Evolutionary conservation across 192 early-diverging fungal species (phyloP).

Genomic region (Coemansia sp.): DNA sequence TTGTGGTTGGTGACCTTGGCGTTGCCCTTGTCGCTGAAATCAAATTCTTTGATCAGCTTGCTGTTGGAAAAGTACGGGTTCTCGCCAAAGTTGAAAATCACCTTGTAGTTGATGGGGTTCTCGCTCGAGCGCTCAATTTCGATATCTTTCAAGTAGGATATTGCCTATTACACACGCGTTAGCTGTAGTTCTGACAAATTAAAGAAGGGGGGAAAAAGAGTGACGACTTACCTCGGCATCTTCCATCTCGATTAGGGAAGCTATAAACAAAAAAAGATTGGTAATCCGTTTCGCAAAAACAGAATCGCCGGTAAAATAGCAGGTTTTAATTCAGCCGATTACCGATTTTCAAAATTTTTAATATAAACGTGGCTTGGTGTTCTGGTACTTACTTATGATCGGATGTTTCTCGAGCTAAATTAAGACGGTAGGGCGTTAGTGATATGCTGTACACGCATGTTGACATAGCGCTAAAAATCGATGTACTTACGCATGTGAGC

Average conservation of each 20-base stretch:
- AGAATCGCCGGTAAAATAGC: slow-evolving; percentile 6
- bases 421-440: background rate
- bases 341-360: background rate
- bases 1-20: slow-evolving; percentile 53
- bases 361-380: background rate
- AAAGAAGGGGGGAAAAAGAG: no score
- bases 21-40: slow-evolving; percentile 60
- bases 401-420: slow-evolving; percentile 52
- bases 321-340: slow-evolving; percentile 1
- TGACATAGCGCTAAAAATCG: background rate
- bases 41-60: slow-evolving; percentile 57
- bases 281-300: slow-evolving; percentile 18
- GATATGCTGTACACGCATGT: background rate
- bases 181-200: background rate
- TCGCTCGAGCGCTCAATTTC: slow-evolving; percentile 47
- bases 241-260: slow-evolving; percentile 54
- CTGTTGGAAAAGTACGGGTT: slow-evolving; percentile 59
- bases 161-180: slow-evolving; percentile 36
- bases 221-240: slow-evolving; percentile 37
- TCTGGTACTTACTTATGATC: slow-evolving; percentile 46
- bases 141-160: slow-evolving; percentile 88
- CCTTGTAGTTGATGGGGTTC: slow-evolving; percentile 56
- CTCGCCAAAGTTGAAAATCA: slow-evolving; percentile 56
- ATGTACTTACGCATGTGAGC: slow-evolving; percentile 53
- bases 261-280: slow-evolving; percentile 11